Percentiles rank a stretch among this genome's conserved stretches.
These are phyloP conservation scores for Protomyces inouyei DNA, from an alignment of 1,139 yeast genomes.

Conservation along the genomic window DNA sequence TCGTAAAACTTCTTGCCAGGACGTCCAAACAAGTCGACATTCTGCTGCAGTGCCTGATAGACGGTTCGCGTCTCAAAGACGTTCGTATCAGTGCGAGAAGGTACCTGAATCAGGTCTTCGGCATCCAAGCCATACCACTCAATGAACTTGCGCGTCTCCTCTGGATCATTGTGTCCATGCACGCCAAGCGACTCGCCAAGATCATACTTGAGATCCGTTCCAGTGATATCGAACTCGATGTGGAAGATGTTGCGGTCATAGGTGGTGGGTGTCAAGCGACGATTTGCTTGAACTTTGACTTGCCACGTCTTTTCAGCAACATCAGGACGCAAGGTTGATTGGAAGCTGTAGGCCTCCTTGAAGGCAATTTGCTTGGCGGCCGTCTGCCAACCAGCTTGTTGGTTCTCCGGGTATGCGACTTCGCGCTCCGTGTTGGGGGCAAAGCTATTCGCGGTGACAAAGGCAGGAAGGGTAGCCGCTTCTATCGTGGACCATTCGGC, in stretches of 20 bases:
- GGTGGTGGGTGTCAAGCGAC: constrained; percentile 84
- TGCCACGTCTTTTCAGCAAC: constrained; percentile 78
- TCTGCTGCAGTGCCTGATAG: constrained; percentile 72
- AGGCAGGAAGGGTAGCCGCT: constrained; percentile 42
- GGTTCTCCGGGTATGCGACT: constrained; percentile 42
- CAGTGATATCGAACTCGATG: constrained; percentile 84
- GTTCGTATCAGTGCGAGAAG: constrained; percentile 60
- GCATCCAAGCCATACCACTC: constrained; percentile 66
- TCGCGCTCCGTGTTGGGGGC: constrained; percentile 39
- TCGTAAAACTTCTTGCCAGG: constrained; percentile 95
- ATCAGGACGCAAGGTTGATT: constrained; percentile 73
- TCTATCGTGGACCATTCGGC: constrained; percentile 37
- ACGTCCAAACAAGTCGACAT: constrained; percentile 84
- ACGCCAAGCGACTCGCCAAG: constrained; percentile 97
- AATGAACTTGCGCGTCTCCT: constrained; percentile 64
- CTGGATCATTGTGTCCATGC: constrained; percentile 77
- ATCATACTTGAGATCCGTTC: constrained; percentile 84
- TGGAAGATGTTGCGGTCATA: constrained; percentile 96
- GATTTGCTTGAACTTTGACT: constrained; percentile 86
- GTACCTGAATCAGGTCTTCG: constrained; percentile 62
- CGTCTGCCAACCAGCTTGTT: constrained; percentile 47
- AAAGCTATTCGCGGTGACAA: constrained; percentile 34
- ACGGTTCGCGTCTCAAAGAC: constrained; percentile 70
- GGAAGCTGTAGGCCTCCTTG: constrained; percentile 67
- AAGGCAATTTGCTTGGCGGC: constrained; percentile 70